Percentiles rank a stretch among this genome's conserved stretches.
Conservation (phyloP, 805 yeast species). For the Metschnikowia peoriensis region DNA sequence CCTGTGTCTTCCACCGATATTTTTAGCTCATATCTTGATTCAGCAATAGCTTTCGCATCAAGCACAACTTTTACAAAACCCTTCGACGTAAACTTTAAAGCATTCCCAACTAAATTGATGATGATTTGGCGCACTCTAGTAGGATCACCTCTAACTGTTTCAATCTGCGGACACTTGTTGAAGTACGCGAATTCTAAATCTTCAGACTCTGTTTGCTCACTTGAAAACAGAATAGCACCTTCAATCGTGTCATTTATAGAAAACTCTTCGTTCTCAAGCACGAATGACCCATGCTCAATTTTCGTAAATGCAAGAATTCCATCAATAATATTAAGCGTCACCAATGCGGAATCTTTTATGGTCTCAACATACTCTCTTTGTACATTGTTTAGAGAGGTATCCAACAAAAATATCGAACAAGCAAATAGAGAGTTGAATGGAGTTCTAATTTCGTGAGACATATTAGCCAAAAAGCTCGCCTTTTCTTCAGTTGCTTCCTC, state of each 20-base stretch:
- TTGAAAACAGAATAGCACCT: constrained; percentile 47
- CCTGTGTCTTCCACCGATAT: constrained; percentile 50
- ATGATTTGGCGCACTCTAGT: constrained; percentile 51
- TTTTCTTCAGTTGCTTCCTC: constrained; percentile 55
- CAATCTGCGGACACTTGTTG: constrained; percentile 40
- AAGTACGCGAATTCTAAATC: constrained; percentile 45
- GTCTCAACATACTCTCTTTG: constrained; percentile 54
- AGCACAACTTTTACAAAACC: constrained; percentile 44
- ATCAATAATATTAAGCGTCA: constrained; percentile 51
- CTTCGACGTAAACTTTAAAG: constrained; percentile 47
- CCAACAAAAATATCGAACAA: constrained; percentile 48
- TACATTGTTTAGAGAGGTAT: constrained; percentile 42
- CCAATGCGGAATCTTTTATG: constrained; percentile 49
- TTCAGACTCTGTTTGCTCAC: constrained; percentile 46
- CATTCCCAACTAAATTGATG: constrained; percentile 52
- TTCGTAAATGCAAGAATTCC: constrained; percentile 55
- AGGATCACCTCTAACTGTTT: constrained; percentile 45
- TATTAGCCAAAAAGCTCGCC: constrained; percentile 51
- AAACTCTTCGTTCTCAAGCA: constrained; percentile 43
- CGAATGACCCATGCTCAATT: constrained; percentile 53
- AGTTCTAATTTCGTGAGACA: constrained; percentile 58
- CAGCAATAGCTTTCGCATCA: constrained; percentile 25
- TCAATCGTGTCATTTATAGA: constrained; percentile 45
- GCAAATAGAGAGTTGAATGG: constrained; percentile 53
- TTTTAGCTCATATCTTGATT: constrained; percentile 36